Base-by-base conservation (phyloP, 1,139 yeast genomes). In the Scheffersomyces segobiensis region DNA sequence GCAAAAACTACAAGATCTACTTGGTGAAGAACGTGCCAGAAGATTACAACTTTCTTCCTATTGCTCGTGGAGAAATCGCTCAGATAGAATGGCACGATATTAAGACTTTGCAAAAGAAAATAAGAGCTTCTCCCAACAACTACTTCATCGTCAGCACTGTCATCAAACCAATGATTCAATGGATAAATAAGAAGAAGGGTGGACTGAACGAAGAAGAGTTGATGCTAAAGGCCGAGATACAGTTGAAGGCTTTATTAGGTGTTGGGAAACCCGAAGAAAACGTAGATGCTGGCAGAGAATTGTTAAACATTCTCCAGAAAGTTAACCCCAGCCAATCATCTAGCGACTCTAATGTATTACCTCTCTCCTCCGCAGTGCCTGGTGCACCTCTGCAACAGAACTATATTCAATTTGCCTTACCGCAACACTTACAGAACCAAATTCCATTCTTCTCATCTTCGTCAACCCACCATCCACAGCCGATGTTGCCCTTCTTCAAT, bases 1-100 rank as follows among this genome's bases (percentile, higher is more conserved):
- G 96, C 14, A 95, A 95, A 72, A 92, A 91, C 72, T 91, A 91
- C 72, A 89, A 93, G 67, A 90, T 96, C 46, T 96, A 85, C 69
- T 77, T 95, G 60, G 87, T 91, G 24, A 84, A 84, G 53, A 90
- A 89, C 58, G 90, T 96, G 0, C 95, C 98, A 0, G 95, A 90
- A 64, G 87, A 86, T 63, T 85, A 85, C 52, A 73, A 75, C 46
- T 96, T 95, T 67, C 85, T 81, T 62, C 98, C 99, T 0, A 79
- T 84, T 60, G 97, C 92, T 1, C 84, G 97, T 67, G 91, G 91
- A 70, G 99, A 96, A 74, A 95, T 96, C 63, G 84, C 87, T 46
- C 83, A 72, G 56, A 78, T 81, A 49, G 71, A 79, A 65, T 81
- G 85, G 85, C 77, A 75, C 61, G 82, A 79, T 60, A 63, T 80